Conservation (phyloP, 805 yeast species). For the Scheffersomyces stipitis region DNA sequence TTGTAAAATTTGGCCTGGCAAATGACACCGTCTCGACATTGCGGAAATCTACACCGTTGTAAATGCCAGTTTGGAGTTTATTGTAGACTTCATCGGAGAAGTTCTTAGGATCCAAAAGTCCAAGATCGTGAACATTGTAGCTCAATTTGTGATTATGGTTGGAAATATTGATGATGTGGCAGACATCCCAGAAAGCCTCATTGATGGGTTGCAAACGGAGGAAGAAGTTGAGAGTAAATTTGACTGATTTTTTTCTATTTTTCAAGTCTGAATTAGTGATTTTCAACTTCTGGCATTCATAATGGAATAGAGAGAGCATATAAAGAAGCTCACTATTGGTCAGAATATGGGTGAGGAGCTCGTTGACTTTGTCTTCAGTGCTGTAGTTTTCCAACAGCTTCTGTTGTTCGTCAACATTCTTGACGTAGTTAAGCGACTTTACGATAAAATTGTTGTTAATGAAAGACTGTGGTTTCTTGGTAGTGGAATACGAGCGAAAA, state of each 20-base stretch:
- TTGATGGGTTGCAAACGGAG: conserved; percentile 29
- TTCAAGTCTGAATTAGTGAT: conserved; percentile 17
- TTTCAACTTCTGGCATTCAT: conserved; percentile 29
- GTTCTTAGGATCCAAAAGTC: conserved; percentile 40
- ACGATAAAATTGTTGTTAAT: conserved; percentile 10
- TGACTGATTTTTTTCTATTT: conserved; percentile 10
- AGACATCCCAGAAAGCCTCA: conserved; percentile 37
- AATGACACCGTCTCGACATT: conserved; percentile 17
- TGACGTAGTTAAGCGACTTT: conserved; percentile 26
- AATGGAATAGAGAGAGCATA: conserved; percentile 30
- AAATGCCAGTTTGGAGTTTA: conserved; percentile 27
- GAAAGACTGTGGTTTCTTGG: neutral
- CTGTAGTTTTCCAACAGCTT: conserved; percentile 19
- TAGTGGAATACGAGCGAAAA: no score
- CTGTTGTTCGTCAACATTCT: conserved; percentile 27
- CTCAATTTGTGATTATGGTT: conserved; percentile 28
- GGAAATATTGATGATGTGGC: conserved; percentile 28
- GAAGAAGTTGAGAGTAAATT: conserved; percentile 19
- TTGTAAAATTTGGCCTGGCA: conserved; percentile 11
- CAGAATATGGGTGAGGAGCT: conserved; percentile 22
- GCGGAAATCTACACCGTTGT: conserved; percentile 20
- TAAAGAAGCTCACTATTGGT: conserved; percentile 29
- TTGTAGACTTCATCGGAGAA: conserved; percentile 26
- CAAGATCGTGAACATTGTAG: conserved; percentile 24
- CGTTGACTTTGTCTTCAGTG: conserved; percentile 18